Conservation (phyloP, 768 basidiomycete species). For the Tricholoma matsutake region DNA sequence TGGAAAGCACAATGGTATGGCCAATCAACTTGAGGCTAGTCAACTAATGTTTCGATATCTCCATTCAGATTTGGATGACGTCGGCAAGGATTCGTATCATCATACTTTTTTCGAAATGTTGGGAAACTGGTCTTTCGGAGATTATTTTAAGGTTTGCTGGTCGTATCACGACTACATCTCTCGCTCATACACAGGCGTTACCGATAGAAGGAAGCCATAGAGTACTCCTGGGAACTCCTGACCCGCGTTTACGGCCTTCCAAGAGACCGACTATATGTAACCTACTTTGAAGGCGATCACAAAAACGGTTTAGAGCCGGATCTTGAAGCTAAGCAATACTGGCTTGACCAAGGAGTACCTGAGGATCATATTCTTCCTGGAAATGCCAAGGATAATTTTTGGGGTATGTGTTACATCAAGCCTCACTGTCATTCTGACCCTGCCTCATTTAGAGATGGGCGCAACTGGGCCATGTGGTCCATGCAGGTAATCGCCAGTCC, state of each 20-base stretch:
- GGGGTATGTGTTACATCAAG: conserved; percentile 59
- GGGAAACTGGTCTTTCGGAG: conserved; percentile 99
- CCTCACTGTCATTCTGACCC: conserved; percentile 5
- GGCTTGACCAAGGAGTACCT: conserved; percentile 84
- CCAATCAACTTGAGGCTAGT: background rate
- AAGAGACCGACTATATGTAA: conserved; percentile 90
- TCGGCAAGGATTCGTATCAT: conserved; percentile 97
- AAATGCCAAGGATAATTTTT: conserved; percentile 97
- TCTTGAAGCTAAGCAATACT: conserved; percentile 80
- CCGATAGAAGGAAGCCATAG: conserved; percentile 84
- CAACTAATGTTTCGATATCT: background rate
- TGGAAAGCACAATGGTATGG: conserved; percentile 93
- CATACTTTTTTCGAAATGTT: conserved; percentile 99
- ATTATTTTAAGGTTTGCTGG: conserved; percentile 91
- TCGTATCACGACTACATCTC: conserved; percentile 6
- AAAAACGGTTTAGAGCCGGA: conserved; percentile 84
- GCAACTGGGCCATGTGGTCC: conserved; percentile 97
- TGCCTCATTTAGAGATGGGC: conserved; percentile 80
- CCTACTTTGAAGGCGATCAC: conserved; percentile 96
- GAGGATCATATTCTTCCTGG: conserved; percentile 93
- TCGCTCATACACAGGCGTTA: conserved; percentile 3
- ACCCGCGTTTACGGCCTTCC: conserved; percentile 87
- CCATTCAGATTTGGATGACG: conserved; percentile 88
- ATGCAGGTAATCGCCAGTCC: conserved; percentile 56
- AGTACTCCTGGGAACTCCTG: conserved; percentile 92